These are phyloP conservation scores for Picochlorum sp. DNA, from an alignment of 139 green algal species.

Conservation along the genomic window DNA sequence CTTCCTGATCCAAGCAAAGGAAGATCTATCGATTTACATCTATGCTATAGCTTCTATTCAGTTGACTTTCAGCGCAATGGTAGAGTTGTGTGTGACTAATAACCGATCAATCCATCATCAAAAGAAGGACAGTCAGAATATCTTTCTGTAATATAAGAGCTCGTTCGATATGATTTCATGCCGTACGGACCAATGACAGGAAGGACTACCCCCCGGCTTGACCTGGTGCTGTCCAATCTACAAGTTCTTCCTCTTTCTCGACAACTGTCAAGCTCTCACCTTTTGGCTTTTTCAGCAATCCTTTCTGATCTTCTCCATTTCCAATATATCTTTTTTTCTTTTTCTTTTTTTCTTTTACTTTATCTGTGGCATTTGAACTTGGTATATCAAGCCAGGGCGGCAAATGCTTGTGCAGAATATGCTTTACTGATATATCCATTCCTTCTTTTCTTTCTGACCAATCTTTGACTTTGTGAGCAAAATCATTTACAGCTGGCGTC, in stretches of 20 bases:
- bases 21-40: too few relatives aligned
- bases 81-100: too few relatives aligned
- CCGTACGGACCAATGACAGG: too few relatives aligned
- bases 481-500: constrained; percentile 55
- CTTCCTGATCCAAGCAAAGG: too few relatives aligned
- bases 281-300: background rate
- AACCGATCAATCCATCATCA: too few relatives aligned
- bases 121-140: too few relatives aligned
- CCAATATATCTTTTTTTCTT: background rate
- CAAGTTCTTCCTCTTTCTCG: background rate
- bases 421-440: constrained; percentile 61
- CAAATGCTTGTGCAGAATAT: constrained; percentile 19
- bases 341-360: background rate
- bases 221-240: background rate
- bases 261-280: background rate
- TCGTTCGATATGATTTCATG: too few relatives aligned
- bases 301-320: background rate
- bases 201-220: background rate
- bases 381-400: background rate
- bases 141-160: too few relatives aligned
- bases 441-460: constrained; percentile 18
- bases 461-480: constrained; percentile 32
- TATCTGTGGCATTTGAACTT: background rate
- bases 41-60: too few relatives aligned
- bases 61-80: too few relatives aligned